These are phyloP conservation scores for Avena insularis DNA, from an alignment of 176 grass and related monocot species.

Conservation along the genomic window DNA sequence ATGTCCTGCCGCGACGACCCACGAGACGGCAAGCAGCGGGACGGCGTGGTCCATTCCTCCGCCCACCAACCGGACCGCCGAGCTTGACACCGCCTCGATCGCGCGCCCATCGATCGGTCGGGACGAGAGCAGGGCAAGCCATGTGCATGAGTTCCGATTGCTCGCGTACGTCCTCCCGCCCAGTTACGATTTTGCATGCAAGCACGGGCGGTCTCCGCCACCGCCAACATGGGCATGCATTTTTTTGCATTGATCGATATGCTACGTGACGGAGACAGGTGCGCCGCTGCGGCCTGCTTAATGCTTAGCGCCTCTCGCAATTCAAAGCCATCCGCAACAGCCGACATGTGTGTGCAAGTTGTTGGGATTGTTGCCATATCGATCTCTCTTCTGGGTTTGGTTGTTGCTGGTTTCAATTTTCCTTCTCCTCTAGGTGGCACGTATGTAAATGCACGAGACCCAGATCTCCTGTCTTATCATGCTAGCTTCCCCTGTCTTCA, in stretches of 20 bases:
- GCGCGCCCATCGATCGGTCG: no score
- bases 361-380: background rate
- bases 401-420: background rate
- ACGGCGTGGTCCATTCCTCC: background rate
- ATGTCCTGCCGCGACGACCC: background rate
- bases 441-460: background rate
- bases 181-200: background rate
- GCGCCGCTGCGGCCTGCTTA: background rate
- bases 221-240: background rate
- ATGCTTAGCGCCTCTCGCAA: background rate
- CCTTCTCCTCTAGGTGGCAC: background rate
- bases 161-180: background rate
- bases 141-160: background rate
- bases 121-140: no score
- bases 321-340: background rate
- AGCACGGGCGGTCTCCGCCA: no score
- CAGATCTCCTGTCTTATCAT: background rate
- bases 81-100: no score
- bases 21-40: background rate
- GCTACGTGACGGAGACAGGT: background rate
- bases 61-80: conserved; percentile 33
- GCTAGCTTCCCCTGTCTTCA: no score
- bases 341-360: background rate
- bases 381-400: background rate
- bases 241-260: background rate